Base-by-base conservation (phyloP, 164 flowering plant genomes). In the Warburgia ugandensis region DNA sequence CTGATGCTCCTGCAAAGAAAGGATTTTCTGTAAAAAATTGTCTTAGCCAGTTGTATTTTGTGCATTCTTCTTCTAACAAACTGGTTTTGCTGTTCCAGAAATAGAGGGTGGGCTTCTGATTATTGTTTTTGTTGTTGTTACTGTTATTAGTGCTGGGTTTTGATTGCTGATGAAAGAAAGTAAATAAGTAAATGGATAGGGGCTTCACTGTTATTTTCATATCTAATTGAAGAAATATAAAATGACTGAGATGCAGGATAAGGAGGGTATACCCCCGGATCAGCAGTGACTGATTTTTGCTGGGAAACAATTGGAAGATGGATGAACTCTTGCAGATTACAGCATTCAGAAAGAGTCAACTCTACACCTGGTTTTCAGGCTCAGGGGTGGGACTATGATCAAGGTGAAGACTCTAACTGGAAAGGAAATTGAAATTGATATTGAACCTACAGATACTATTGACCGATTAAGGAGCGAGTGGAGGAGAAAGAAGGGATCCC, bases 401-500 rank as follows among this genome's bases (percentile, higher is more conserved):
- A 68, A 68, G 55, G 72, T 68, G 50, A 68, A 64, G 56, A 68
- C 72, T 14, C 68, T 68, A 39, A 68, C 72, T 40, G 72, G 72
- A 23, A 68, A 68, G 47, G 72, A 68, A 44, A 64, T 68, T 22
- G 72, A 68, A 55, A 68, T 68, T 33, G 72, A 68, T 48, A 68
- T 68, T 30, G 72, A 68, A 27, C 72, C 68, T 26, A 68, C 55
- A 17, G 72, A 68, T 49, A 59, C 68, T 46, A 68, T 68, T 51
- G 72, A 68, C 12, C 48, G 72, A 68, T 68, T 29, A 68, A 68
- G 65, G 68, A 68, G 52, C 52, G 73, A 20, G 73, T 69, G 10
- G 73, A 69, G 58, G 73, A 69, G 62, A 66, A 69, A 28, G 73
- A 69, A 66, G 73, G 73, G 45, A 69, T 69, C 8, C 73, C 73